Conservation (phyloP, 2,329 filamentous ascomycete genomes). For the Sphaerostilbella broomeana region DNA sequence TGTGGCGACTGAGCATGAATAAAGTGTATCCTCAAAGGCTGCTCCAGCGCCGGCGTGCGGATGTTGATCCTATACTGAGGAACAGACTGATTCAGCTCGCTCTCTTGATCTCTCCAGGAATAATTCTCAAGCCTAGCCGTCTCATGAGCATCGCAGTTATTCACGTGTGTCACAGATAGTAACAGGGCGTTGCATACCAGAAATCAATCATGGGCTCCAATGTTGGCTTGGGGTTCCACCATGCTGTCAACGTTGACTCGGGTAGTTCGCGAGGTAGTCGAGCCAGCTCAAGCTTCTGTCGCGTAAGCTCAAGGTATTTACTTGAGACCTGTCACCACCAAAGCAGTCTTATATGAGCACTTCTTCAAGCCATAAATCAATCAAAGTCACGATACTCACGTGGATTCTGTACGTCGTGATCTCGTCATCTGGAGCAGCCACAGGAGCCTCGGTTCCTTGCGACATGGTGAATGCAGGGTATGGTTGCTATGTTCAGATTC, state of each 20-base stretch:
- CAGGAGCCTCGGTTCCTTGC: conserved; percentile 18
- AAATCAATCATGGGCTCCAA: conserved; percentile 61
- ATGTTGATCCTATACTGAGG: conserved; percentile 59
- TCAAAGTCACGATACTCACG: conserved; percentile 37
- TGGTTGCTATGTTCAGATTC: not conserved
- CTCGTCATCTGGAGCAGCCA: conserved; percentile 31
- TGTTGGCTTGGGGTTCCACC: conserved; percentile 54
- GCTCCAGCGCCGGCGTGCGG: conserved; percentile 31
- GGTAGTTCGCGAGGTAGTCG: conserved; percentile 54
- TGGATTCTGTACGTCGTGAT: conserved; percentile 51
- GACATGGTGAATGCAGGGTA: conserved; percentile 12
- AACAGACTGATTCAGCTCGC: conserved; percentile 49
- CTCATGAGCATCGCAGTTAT: not conserved
- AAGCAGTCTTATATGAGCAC: no score
- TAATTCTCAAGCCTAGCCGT: conserved; percentile 56
- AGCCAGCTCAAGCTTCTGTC: conserved; percentile 60
- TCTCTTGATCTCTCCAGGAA: conserved; percentile 56
- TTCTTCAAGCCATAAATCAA: not conserved
- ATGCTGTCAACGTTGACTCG: conserved; percentile 41
- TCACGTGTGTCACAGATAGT: no score
- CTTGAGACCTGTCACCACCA: conserved; percentile 50
- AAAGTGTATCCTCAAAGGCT: conserved; percentile 54
- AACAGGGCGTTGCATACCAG: conserved; percentile 42
- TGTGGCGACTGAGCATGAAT: conserved; percentile 52
- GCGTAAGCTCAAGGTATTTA: conserved; percentile 60